Evolutionary conservation across 306 rosid genomes (phyloP), one percentile per base, ranked within the genome.

Genomic region (Sicyos edulis): DNA sequence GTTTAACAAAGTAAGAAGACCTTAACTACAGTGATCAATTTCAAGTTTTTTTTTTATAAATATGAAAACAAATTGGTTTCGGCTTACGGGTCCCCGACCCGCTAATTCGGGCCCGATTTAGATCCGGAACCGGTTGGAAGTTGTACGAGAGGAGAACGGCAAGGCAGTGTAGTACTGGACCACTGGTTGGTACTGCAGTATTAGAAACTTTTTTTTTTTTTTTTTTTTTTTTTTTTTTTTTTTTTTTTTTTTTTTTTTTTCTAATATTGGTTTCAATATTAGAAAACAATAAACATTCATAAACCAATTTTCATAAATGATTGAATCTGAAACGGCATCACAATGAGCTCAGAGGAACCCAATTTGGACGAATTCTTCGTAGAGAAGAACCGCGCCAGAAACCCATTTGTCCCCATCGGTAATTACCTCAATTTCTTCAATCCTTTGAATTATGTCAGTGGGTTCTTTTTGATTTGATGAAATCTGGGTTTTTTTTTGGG

Each of bases 401-500:
- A 91, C 89, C 97, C 99, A 77, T 50, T 77, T 1, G 99, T 95
- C 19, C 97, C 99, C 54, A 6, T 91, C 45, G 97, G 99, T 93
- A 86, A 80, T 8, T 54, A 0, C 34, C 24, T 29, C 29, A 52
- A n/a, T 29, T 32, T 5, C 44, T 61, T 15, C 34, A 19, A 19
- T 42, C 42, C 12, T 14, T 1, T 69, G 37, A 32, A 32, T 1
- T 32, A 32, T 32, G 37, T 32, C 37, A 32, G 37, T 32, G 37
- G 5, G 37, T 32, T 32, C 4, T 32, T 1, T 32, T 32, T 32
- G 37, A 32, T 32, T 3, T 1, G 0, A 3, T 4, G 37, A 32
- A 32, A 2, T 32, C 5, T 32, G 7, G 47, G 37, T 70, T 12
- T 34, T 17, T 3, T 45, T 20, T 66, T 14, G 1, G 0, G 16